Evolutionary conservation across 805 yeast genomes (phyloP).

Genomic region (Saccharomycodes ludwigii): DNA sequence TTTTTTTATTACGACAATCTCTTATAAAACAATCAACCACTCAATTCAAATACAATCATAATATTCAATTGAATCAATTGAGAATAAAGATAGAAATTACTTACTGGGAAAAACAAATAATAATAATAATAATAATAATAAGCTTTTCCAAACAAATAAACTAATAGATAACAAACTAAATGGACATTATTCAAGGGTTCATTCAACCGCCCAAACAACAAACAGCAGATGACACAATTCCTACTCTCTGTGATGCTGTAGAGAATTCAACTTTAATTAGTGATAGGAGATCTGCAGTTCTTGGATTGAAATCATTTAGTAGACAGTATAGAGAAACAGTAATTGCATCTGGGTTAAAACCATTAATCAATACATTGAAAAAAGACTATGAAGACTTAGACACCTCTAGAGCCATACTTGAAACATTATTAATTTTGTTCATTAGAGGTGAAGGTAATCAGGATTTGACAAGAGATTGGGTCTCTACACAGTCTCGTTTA

Average conservation of each 20-base stretch:
- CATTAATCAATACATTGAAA: slow-evolving; percentile 51
- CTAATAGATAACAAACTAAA: slow-evolving; percentile 7
- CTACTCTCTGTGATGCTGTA: slow-evolving; percentile 78
- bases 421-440: slow-evolving; percentile 72
- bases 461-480: slow-evolving; percentile 56
- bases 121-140: background rate
- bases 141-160: background rate
- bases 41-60: no score
- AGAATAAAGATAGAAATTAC: no score
- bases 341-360: slow-evolving; percentile 73
- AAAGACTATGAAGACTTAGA: slow-evolving; percentile 61
- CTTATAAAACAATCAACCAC: no score
- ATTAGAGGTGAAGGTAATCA: slow-evolving; percentile 57
- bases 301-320: slow-evolving; percentile 79
- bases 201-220: slow-evolving; percentile 38
- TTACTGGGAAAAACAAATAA: no score
- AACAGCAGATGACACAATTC: slow-evolving; percentile 67
- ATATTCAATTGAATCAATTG: no score
- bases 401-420: slow-evolving; percentile 67
- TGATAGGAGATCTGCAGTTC: slow-evolving; percentile 84
- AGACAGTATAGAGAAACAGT: slow-evolving; percentile 84
- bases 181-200: slow-evolving; percentile 31
- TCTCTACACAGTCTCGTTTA: slow-evolving; percentile 58
- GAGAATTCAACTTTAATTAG: slow-evolving; percentile 69
- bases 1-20: no score